These are phyloP conservation scores for Talaromyces islandicus DNA, from an alignment of 2,329 filamentous ascomycete genomes.

Conservation along the genomic window DNA sequence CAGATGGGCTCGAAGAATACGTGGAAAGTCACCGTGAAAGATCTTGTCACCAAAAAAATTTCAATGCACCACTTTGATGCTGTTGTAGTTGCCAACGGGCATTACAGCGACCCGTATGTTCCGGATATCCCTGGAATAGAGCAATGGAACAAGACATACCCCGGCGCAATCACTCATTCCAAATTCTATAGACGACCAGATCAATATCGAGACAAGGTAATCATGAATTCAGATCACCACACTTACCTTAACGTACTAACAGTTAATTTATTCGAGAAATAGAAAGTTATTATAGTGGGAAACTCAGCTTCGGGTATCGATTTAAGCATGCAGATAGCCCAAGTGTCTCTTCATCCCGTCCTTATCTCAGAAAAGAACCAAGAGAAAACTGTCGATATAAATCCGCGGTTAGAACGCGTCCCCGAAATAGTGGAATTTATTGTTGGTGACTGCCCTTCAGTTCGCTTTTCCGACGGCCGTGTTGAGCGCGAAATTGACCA, in stretches of 20 bases:
- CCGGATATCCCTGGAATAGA: conserved; percentile 57
- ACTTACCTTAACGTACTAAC: conserved; percentile 66
- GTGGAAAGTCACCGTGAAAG: conserved; percentile 59
- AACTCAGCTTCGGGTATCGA: conserved; percentile 81
- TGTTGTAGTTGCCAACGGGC: conserved; percentile 67
- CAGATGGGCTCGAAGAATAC: conserved; percentile 27
- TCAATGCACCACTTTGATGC: conserved; percentile 60
- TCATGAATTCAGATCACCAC: not conserved
- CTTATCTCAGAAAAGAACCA: conserved; percentile 46
- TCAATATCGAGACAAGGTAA: conserved; percentile 51
- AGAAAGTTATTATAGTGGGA: conserved; percentile 78
- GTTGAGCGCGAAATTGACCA: conserved; percentile 65
- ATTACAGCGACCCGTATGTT: conserved; percentile 64
- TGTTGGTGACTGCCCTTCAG: conserved; percentile 47
- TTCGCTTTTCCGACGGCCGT: conserved; percentile 62
- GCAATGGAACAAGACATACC: conserved; percentile 55
- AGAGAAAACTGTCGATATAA: not conserved
- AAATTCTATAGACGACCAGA: conserved; percentile 70
- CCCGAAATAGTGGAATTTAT: conserved; percentile 48
- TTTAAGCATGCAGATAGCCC: conserved; percentile 70
- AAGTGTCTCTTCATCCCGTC: conserved; percentile 54
- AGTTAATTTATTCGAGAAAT: conserved; percentile 54
- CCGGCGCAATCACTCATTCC: conserved; percentile 62
- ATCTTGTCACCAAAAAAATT: conserved; percentile 41
- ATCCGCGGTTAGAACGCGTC: not conserved